A percentile compares a stretch with the other conserved stretches of the same genome.
These are phyloP conservation scores for Podospora didyma DNA, from an alignment of 495 filamentous ascomycete species.

Conservation along the genomic window DNA sequence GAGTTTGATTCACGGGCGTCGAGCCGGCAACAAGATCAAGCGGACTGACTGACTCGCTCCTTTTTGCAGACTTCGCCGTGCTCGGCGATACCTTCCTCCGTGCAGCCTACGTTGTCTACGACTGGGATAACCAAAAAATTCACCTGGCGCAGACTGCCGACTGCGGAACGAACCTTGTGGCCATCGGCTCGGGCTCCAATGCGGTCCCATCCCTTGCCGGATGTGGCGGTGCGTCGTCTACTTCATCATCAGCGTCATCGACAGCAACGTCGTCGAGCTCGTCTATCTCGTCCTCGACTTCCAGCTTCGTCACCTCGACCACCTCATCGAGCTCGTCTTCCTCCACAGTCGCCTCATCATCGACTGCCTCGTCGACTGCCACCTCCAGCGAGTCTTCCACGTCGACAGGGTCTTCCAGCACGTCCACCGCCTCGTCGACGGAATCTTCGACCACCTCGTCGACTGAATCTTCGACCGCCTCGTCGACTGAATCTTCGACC, in stretches of 20 bases:
- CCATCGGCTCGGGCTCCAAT: constrained; percentile 17
- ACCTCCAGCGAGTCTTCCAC: not conserved
- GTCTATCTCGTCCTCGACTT: not conserved
- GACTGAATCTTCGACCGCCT: not conserved
- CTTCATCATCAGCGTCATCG: constrained; percentile 3
- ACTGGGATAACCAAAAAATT: constrained; percentile 79
- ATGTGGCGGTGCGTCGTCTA: not conserved
- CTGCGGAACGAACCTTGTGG: constrained; percentile 25
- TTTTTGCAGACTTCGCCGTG: constrained; percentile 43
- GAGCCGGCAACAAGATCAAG: too few relatives aligned
- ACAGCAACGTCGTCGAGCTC: not conserved
- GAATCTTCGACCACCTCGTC: not conserved
- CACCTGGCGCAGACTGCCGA: constrained; percentile 62
- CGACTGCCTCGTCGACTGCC: not conserved
- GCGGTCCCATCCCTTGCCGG: constrained; percentile 15
- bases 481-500: not conserved
- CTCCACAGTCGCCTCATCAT: not conserved
- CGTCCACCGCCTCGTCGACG: not conserved
- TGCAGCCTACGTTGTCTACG: constrained; percentile 92
- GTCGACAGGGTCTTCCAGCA: not conserved
- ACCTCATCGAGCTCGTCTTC: not conserved
- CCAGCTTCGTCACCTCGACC: not conserved
- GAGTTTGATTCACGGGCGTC: too few relatives aligned
- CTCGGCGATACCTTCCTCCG: constrained; percentile 95
- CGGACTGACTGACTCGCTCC: too few relatives aligned